Evolutionary conservation across 2,329 filamentous ascomycete species (phyloP).

Genomic region (Penicillium sp.): DNA sequence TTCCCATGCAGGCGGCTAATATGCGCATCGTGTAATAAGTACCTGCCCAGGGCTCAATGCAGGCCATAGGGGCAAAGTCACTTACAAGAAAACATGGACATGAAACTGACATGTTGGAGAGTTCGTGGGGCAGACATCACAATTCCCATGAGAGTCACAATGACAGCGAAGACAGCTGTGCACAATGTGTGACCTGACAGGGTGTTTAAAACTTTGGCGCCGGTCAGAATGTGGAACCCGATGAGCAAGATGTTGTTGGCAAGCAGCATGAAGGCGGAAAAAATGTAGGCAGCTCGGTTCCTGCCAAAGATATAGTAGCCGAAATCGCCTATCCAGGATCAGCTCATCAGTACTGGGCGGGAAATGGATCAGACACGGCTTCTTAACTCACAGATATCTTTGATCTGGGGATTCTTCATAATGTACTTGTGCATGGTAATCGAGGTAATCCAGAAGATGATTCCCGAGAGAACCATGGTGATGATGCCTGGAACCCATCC

Average conservation of each 20-base stretch:
- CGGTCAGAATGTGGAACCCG: constrained; percentile 52
- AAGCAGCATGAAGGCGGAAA: constrained; percentile 43
- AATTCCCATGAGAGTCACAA: constrained; percentile 48
- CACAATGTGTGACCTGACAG: constrained; percentile 50
- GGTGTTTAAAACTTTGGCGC: constrained; percentile 51
- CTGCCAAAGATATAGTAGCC: constrained; percentile 49
- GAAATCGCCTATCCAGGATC: constrained; percentile 39
- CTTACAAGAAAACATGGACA: constrained; percentile 49
- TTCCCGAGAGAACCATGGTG: constrained; percentile 44
- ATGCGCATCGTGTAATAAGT: neutral
- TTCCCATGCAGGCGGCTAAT: constrained; percentile 46
- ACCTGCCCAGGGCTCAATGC: too few species aligned
- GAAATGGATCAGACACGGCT: neutral
- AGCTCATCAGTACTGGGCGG: neutral
- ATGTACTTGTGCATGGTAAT: constrained; percentile 54
- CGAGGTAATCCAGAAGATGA: constrained; percentile 51
- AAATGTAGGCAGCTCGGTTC: constrained; percentile 45
- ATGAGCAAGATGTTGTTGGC: constrained; percentile 53
- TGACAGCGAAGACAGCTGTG: constrained; percentile 51
- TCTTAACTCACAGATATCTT: constrained; percentile 44
- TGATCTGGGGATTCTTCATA: constrained; percentile 53
- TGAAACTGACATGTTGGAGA: constrained; percentile 49
- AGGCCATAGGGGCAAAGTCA: neutral
- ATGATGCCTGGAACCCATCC: constrained; percentile 26
- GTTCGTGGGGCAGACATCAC: constrained; percentile 48